Evolutionary conservation across 1,284 basidiomycete genomes (phyloP), one percentile per base, ranked within the genome.

Genomic region (Ceratorhiza oryzae-sativae): DNA sequence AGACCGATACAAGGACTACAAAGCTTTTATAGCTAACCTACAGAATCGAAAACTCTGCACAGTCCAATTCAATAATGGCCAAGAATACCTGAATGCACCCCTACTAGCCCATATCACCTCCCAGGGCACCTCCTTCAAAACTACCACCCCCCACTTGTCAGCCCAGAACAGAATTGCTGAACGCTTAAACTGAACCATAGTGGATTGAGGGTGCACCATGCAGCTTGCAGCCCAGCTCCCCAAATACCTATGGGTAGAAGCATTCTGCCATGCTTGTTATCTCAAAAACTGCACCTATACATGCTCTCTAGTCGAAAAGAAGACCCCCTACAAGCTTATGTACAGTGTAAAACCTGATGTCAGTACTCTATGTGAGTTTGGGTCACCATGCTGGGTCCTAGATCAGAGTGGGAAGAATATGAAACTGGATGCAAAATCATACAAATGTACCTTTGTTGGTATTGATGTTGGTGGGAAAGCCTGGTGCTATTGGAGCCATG

Each of bases 101-200:
- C 45, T 1, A 3, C n/a, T 30, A n/a, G 41, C 41, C 12, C 58
- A 60, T 23, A 60, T 45, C n/a, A 15, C 58, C 13, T 55, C 34
- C n/a, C n/a, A n/a, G n/a, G n/a, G n/a, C n/a, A n/a, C n/a, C n/a
- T n/a, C n/a, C n/a, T n/a, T n/a, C n/a, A 39, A 73, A 18, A 73
- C 56, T 5, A 75, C 72, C 3, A 46, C 59, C 4, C 56, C 63
- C n/a, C 51, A 75, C 23, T 73, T 72, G 8, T 62, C 74, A 9
- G 25, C 73, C 23, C 71, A 75, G n/a, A 75, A 75, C 30, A 62
- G 75, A 4, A 62, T 75, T 25, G 55, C 72, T 13, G 61, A 75
- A 60, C 32, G 72, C n/a, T 12, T 34, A 4, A 76, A 73, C 41
- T 15, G 25, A 1, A 71, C 56, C 0, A 53, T 75, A 15, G 56